Conservation (phyloP, 768 basidiomycete species). For the Hygrophorus pudorinus region DNA sequence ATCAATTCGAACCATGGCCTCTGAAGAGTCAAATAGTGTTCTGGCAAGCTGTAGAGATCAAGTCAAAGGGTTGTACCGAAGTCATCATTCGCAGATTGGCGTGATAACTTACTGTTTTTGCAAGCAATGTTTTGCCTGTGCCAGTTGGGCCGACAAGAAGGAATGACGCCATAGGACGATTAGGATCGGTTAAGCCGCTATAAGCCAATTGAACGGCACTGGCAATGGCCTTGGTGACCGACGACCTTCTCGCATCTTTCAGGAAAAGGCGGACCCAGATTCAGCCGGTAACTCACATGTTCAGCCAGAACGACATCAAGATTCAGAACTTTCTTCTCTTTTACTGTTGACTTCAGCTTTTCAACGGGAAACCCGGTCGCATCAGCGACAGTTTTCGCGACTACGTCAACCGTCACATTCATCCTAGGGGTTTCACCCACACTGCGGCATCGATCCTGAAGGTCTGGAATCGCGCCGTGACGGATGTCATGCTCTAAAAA, state of each 20-base stretch:
- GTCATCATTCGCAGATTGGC: not conserved
- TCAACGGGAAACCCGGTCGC: constrained; percentile 88
- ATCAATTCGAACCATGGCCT: constrained; percentile 89
- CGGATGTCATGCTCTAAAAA: constrained; percentile 76
- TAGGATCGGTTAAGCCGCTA: constrained; percentile 84
- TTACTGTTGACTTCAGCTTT: constrained; percentile 78
- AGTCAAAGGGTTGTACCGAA: not conserved
- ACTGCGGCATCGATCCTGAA: constrained; percentile 47
- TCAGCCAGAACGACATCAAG: constrained; percentile 78
- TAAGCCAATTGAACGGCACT: constrained; percentile 90
- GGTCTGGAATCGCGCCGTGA: constrained; percentile 87
- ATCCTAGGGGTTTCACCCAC: constrained; percentile 34
- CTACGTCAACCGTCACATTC: constrained; percentile 58
- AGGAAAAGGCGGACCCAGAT: too few species aligned
- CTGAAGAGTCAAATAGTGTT: constrained; percentile 81
- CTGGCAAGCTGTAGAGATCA: constrained; percentile 57
- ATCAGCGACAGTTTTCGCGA: constrained; percentile 49
- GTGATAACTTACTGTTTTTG: constrained; percentile 74
- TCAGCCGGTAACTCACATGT: constrained; percentile 17
- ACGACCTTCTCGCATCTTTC: constrained; percentile 37
- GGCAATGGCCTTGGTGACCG: constrained; percentile 87
- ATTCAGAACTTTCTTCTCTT: constrained; percentile 66
- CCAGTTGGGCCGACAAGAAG: constrained; percentile 88
- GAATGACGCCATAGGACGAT: constrained; percentile 87
- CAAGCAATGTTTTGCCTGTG: constrained; percentile 83